These are phyloP conservation scores for Fusarium marasasianum DNA, from an alignment of 2,329 filamentous ascomycete genomes.

Conservation along the genomic window DNA sequence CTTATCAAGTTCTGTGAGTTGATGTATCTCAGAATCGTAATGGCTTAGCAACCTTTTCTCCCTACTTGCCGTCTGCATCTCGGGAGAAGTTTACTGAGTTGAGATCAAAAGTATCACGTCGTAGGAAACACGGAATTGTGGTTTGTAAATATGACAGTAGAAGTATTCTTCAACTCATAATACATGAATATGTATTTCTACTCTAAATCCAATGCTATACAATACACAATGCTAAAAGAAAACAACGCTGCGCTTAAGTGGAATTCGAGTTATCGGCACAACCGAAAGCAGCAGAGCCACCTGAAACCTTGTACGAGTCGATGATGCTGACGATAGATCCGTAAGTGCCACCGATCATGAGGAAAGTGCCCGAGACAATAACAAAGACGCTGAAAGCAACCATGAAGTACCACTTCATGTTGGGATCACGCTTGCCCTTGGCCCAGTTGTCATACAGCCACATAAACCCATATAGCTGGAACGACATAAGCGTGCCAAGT, in stretches of 20 bases:
- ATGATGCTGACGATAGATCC: slow-evolving; percentile 51
- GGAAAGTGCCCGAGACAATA: slow-evolving; percentile 44
- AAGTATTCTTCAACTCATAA: slow-evolving; percentile 3
- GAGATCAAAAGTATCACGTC: no score
- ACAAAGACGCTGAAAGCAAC: slow-evolving; percentile 24
- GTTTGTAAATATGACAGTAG: not conserved
- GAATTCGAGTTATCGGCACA: slow-evolving; percentile 56
- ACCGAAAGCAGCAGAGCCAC: slow-evolving; percentile 52
- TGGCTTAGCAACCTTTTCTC: accelerated
- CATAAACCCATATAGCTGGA: slow-evolving; percentile 44
- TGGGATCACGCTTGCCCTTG: slow-evolving; percentile 22
- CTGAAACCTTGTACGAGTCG: slow-evolving; percentile 47
- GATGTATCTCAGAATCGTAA: accelerated
- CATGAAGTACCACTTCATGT: slow-evolving; percentile 25
- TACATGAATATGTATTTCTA: not conserved
- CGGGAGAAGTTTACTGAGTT: no score
- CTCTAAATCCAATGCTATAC: not conserved
- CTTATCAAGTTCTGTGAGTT: not conserved
- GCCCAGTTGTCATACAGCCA: slow-evolving; percentile 44
- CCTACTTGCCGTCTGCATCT: no score
- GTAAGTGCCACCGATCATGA: slow-evolving; percentile 57
- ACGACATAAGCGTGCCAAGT: slow-evolving; percentile 44
- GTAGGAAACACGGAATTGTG: no score
- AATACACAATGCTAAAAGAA: not conserved
- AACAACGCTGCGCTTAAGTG: not conserved